A percentile compares a stretch with the other conserved stretches of the same genome.
These are phyloP conservation scores for Hagleromyces aurorensis DNA, from an alignment of 805 yeast genomes.

Conservation along the genomic window DNA sequence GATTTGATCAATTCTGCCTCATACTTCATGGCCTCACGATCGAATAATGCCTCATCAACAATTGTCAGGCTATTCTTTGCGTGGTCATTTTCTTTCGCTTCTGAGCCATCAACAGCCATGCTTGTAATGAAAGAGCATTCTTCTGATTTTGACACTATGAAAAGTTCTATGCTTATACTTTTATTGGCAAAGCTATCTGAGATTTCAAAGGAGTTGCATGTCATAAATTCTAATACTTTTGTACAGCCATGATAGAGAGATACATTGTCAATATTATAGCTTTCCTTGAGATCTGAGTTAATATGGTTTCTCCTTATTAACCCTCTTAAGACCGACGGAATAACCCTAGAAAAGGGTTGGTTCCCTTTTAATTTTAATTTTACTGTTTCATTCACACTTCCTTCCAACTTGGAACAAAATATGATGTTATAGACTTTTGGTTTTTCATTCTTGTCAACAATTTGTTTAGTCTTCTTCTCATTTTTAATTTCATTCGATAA, in stretches of 20 bases:
- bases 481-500: slow-evolving; percentile 12
- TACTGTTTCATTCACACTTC: slow-evolving; percentile 20
- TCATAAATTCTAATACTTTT: slow-evolving; percentile 26
- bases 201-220: slow-evolving; percentile 25
- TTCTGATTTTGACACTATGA: slow-evolving; percentile 17
- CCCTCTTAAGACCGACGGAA: slow-evolving; percentile 24
- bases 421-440: slow-evolving; percentile 20
- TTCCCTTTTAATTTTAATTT: slow-evolving; percentile 26
- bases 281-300: slow-evolving; percentile 9
- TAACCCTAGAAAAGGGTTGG: slow-evolving; percentile 19
- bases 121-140: too few relatives aligned
- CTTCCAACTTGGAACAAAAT: slow-evolving; percentile 25
- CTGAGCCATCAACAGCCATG: too few relatives aligned
- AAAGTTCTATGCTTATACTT: slow-evolving; percentile 18
- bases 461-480: slow-evolving; percentile 1
- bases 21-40: too few relatives aligned
- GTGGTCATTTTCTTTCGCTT: too few relatives aligned
- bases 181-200: slow-evolving; percentile 19
- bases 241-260: slow-evolving; percentile 24
- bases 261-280: slow-evolving; percentile 19
- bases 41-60: too few relatives aligned
- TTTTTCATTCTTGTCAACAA: too few relatives aligned
- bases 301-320: slow-evolving; percentile 18
- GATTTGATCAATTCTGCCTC: too few relatives aligned
- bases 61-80: too few relatives aligned